Conservation (phyloP, 805 yeast genomes). For the Clavispora santaluciae region DNA sequence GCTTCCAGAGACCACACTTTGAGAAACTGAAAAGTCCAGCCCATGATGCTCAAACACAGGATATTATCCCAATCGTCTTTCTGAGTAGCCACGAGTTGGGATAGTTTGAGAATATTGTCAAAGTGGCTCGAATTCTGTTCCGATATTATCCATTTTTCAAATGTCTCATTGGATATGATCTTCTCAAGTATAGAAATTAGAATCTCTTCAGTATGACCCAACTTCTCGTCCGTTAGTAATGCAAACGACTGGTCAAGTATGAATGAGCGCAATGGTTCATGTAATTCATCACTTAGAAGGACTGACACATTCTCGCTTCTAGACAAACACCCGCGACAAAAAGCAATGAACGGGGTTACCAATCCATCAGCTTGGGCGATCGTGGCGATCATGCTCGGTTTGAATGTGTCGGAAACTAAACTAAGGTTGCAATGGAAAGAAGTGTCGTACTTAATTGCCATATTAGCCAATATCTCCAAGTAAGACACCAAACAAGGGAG, state of each 20-base stretch:
- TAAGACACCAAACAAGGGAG: conserved; percentile 8
- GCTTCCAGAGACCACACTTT: conserved; percentile 14
- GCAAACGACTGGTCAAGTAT: neutral
- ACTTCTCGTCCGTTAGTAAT: neutral
- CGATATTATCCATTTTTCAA: neutral
- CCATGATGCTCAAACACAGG: conserved; percentile 32
- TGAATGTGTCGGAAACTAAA: conserved; percentile 3
- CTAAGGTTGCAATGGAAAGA: neutral
- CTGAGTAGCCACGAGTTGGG: conserved; percentile 35
- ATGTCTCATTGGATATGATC: conserved; percentile 6
- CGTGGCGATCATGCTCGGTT: conserved; percentile 1
- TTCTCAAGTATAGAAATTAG: conserved; percentile 1
- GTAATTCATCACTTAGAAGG: neutral
- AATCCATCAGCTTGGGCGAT: neutral
- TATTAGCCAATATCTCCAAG: conserved; percentile 13
- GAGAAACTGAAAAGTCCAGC: conserved; percentile 38
- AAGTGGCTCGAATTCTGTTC: neutral
- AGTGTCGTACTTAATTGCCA: conserved; percentile 1
- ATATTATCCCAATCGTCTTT: conserved; percentile 39
- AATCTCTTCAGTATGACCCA: neutral
- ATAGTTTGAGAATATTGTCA: conserved; percentile 3
- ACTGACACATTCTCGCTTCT: neutral
- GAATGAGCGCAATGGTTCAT: conserved; percentile 2
- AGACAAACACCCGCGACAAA: conserved; percentile 3
- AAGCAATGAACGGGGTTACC: conserved; percentile 6